Evolutionary conservation across 1,139 yeast species (phyloP), one percentile per base, ranked within the genome.

Genomic region (Casaregolazyma suthepensis): DNA sequence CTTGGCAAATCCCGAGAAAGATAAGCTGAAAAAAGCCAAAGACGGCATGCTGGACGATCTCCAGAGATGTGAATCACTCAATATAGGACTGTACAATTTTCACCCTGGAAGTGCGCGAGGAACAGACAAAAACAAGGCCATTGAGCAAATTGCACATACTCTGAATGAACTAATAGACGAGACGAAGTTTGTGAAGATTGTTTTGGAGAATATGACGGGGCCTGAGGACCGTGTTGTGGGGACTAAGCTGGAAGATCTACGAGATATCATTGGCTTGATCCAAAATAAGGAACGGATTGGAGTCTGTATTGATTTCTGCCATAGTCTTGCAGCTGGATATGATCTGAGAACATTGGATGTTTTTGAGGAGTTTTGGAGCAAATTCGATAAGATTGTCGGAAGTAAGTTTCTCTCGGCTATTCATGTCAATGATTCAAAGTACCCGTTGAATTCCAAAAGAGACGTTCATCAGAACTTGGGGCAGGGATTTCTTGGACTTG

Each of bases 171-270:
- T 96, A 5, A 85, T 87, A 46, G 70, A 72, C 31, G 82, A 82
- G 54, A 93, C 99, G 0, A 63, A 71, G 5, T 85, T 82, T 65
- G 98, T 93, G 37, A 89, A 85, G 65, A 84, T 93, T 50, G 96
- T 93, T 12, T 77, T 94, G 55, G 99, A 93, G 66, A 93, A 93
- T 66, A 93, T 94, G 99, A 97, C 99, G 0, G 99, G 99, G 12
- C 96, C 90, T 61, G 96, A 96, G 6, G 86, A 87, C 58, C 56
- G 65, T 18, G 76, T 91, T 56, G 86, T 93, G 49, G 99, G 99
- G 0, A 85, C 94, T 3, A 76, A 80, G 48, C 71, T 93, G 43
- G 82, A 86, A 60, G 99, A 93, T 64, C 74, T 93, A 47, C 75
- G 78, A 38, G 80, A 79, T 35, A 91, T 94, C 18, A 89, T 93